These are phyloP conservation scores for Drosera spatulata DNA, from an alignment of 179 eudicot species.

Conservation along the genomic window DNA sequence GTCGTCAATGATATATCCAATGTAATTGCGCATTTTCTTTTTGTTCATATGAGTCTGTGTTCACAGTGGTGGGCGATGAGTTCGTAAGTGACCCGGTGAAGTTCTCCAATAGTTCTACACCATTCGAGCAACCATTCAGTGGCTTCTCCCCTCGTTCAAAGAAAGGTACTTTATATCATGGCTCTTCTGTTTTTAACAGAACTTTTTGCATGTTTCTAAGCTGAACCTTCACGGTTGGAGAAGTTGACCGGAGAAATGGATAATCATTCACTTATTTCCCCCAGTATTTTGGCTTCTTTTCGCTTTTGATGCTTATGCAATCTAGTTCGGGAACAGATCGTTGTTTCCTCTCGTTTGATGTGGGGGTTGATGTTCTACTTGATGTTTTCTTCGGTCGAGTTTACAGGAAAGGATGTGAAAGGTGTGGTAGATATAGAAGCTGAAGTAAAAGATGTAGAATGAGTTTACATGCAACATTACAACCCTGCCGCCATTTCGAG, in stretches of 20 bases:
- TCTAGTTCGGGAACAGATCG: too few relatives aligned
- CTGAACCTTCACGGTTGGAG: too few relatives aligned
- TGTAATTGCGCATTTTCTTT: not conserved
- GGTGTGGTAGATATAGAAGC: conserved; percentile 82
- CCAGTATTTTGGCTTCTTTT: too few relatives aligned
- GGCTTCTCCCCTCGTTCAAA: conserved; percentile 37
- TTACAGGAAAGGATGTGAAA: conserved; percentile 36
- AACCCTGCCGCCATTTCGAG: too few relatives aligned
- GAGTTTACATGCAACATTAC: conserved; percentile 17
- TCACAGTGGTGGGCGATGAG: conserved; percentile 56
- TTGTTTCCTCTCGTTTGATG: too few relatives aligned
- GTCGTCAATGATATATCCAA: too few relatives aligned
- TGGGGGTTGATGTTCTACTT: too few relatives aligned
- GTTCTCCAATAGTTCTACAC: conserved; percentile 48
- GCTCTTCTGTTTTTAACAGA: not conserved
- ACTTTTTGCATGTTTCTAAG: not conserved
- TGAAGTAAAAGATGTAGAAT: conserved; percentile 72
- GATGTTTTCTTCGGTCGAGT: too few relatives aligned
- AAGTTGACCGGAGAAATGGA: too few relatives aligned
- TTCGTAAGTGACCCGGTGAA: conserved; percentile 64
- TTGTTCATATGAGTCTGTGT: not conserved
- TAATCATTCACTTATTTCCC: too few relatives aligned
- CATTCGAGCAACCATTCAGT: conserved; percentile 44
- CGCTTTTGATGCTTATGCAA: too few relatives aligned
- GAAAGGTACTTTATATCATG: conserved; percentile 37